phyloP scores from a whole-genome alignment of 1,139 yeast genomes.

The Arxiozyma bovina region DNA sequence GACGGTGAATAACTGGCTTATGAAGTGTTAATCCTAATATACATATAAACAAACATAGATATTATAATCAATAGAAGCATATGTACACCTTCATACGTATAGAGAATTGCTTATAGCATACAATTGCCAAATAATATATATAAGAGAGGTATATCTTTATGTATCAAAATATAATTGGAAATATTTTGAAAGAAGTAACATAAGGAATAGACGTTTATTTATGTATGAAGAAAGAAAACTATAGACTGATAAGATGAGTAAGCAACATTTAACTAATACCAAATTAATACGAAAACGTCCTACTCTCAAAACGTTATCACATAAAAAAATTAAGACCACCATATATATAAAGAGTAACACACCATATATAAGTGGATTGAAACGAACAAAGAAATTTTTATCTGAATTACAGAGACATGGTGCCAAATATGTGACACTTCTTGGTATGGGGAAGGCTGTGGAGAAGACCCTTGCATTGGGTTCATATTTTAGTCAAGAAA shows the following conservation, averaged over 20 bases:
- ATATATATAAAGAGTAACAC: slow-evolving; percentile 49
- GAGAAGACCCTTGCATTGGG: slow-evolving; percentile 48
- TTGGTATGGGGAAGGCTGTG: slow-evolving; percentile 65
- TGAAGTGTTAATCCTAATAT: neutral
- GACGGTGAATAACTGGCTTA: too few species aligned
- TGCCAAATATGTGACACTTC: slow-evolving; percentile 40
- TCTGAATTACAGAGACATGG: slow-evolving; percentile 28
- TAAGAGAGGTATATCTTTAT: neutral
- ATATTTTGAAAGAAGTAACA: too few species aligned
- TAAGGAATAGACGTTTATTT: too few species aligned
- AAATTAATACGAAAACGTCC: slow-evolving; percentile 23
- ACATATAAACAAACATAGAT: neutral
- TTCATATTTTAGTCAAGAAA: slow-evolving; percentile 41
- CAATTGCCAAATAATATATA: too few species aligned
- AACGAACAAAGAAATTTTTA: slow-evolving; percentile 44
- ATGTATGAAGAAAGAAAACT: neutral
- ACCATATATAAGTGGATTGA: slow-evolving; percentile 56
- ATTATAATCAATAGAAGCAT: too few species aligned
- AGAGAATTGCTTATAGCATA: neutral
- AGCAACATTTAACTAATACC: neutral
- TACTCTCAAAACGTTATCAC: slow-evolving; percentile 22
- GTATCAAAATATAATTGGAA: neutral
- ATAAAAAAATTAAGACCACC: slow-evolving; percentile 36
- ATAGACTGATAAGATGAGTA: neutral
- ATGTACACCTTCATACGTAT: too few species aligned